phyloP scores from a whole-genome alignment of 208 protist species.

The Trypanosoma lewisi region DNA sequence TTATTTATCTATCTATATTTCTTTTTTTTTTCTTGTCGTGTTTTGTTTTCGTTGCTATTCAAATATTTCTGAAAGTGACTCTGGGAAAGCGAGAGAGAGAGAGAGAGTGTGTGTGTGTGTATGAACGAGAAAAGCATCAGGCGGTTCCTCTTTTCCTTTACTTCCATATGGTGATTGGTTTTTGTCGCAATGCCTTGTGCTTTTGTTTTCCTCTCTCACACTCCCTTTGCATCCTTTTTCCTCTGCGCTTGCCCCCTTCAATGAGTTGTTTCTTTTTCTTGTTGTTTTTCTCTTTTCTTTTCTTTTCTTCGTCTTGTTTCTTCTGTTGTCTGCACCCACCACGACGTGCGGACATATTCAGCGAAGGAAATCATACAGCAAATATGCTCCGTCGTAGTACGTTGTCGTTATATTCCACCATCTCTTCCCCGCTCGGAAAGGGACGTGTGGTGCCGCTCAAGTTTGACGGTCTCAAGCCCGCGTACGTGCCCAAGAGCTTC shows the following conservation, averaged over 20 bases:
- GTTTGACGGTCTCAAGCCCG: conserved; percentile 76
- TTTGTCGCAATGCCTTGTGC: too few relatives aligned
- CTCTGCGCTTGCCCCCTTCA: too few relatives aligned
- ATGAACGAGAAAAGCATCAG: too few relatives aligned
- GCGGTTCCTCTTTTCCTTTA: too few relatives aligned
- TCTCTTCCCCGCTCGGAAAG: conserved; percentile 70
- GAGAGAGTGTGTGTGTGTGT: too few relatives aligned
- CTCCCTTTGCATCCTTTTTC: too few relatives aligned
- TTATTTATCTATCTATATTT: conserved; percentile 11
- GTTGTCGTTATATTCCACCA: conserved; percentile 47
- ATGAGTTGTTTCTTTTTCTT: conserved; percentile 11
- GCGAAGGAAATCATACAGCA: neutral
- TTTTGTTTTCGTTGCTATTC: too few relatives aligned
- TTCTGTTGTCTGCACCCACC: neutral
- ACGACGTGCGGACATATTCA: neutral
- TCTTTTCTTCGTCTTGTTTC: neutral
- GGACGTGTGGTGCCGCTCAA: conserved; percentile 78
- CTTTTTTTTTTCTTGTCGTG: too few relatives aligned
- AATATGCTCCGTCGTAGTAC: conserved; percentile 68
- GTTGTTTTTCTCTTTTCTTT: conserved; percentile 1
- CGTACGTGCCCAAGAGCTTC: conserved; percentile 78
- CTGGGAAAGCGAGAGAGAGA: too few relatives aligned
- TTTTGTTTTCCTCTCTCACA: too few relatives aligned
- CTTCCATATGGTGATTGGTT: too few relatives aligned
- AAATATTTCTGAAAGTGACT: too few relatives aligned